Conservation (phyloP, 2,329 filamentous ascomycete species). For the Podosphaera xanthii region DNA sequence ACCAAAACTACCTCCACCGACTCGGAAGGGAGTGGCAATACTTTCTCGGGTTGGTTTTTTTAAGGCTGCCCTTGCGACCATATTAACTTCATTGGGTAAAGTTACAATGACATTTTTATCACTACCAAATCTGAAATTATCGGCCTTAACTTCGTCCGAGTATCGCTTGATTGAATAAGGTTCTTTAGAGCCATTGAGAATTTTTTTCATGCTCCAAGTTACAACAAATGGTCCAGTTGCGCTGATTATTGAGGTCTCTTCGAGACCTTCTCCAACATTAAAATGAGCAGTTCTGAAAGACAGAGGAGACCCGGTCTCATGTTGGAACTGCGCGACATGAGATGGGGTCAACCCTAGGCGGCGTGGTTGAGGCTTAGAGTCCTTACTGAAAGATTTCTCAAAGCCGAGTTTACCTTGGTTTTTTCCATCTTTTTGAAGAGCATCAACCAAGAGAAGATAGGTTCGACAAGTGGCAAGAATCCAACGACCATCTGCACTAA, state of each 20-base stretch:
- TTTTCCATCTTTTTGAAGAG: conserved; percentile 76
- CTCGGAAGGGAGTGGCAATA: conserved; percentile 36
- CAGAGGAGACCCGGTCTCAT: conserved; percentile 74
- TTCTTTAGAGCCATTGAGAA: conserved; percentile 57
- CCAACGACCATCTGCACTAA: conserved; percentile 89
- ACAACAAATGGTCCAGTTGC: conserved; percentile 92
- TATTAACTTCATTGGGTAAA: conserved; percentile 90
- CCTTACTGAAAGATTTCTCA: conserved; percentile 77
- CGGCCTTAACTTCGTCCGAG: conserved; percentile 81
- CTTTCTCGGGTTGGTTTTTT: conserved; percentile 81
- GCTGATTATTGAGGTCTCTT: conserved; percentile 88
- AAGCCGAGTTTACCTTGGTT: conserved; percentile 97
- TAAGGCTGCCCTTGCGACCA: conserved; percentile 72
- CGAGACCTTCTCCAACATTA: conserved; percentile 61
- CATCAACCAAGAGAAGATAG: conserved; percentile 82
- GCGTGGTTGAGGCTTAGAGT: conserved; percentile 78
- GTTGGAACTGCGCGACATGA: conserved; percentile 91
- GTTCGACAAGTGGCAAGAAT: conserved; percentile 83
- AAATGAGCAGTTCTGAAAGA: conserved; percentile 83
- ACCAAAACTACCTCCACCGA: conserved; percentile 21
- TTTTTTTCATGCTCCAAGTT: conserved; percentile 86
- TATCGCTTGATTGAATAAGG: conserved; percentile 96
- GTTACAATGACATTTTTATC: conserved; percentile 98
- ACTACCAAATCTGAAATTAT: conserved; percentile 92
- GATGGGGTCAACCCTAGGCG: conserved; percentile 72